Evolutionary conservation across 352 stramenopile genomes (phyloP), one percentile per base, ranked within the genome.

Genomic region (Pythium brachiatum): DNA sequence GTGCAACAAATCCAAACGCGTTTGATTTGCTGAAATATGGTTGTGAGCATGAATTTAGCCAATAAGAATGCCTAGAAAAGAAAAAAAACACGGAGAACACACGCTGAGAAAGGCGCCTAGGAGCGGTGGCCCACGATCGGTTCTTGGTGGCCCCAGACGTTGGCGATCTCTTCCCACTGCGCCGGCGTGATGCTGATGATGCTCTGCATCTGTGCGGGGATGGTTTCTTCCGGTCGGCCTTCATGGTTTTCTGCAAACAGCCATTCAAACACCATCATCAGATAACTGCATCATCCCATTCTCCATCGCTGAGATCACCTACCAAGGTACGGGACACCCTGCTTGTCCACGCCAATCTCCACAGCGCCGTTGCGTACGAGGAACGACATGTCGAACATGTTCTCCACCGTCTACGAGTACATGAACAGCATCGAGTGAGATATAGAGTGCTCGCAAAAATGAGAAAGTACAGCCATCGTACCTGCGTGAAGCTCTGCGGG

Each of bases 301-400:
- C n/a, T n/a, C 25, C 1, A 31, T n/a, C 18, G 29, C 2, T 39
- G 41, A 53, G n/a, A n/a, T n/a, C n/a, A n/a, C 72, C 18, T 70
- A 92, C 83, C 68, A 11, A 94, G 69, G 57, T 87, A 89, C 2
- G 84, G 84, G 18, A 90, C 60, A 1, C 81, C 84, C 15, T 68
- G 68, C 16, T 71, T 63, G 57, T 90, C 79, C 12, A 92, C 62
- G 34, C 78, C 78, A 29, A 94, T 85, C 62, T 90, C 81, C 31
- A 84, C 75, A 3, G 73, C 69, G 44, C 72, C 81, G 52, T 92
- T 90, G 25, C 84, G 82, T 34, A 94, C 82, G 2, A 94, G 70
- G 60, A 94, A 94, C 16, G 82, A 92, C 63, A 83, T 87, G 66
- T 94, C 84, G 44, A 94, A 94, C 5, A 94, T 64, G 52, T 94